Evolutionary conservation across 2,329 filamentous ascomycete genomes (phyloP), one percentile per base, ranked within the genome.

Genomic region (Juglanconis juglandina): DNA sequence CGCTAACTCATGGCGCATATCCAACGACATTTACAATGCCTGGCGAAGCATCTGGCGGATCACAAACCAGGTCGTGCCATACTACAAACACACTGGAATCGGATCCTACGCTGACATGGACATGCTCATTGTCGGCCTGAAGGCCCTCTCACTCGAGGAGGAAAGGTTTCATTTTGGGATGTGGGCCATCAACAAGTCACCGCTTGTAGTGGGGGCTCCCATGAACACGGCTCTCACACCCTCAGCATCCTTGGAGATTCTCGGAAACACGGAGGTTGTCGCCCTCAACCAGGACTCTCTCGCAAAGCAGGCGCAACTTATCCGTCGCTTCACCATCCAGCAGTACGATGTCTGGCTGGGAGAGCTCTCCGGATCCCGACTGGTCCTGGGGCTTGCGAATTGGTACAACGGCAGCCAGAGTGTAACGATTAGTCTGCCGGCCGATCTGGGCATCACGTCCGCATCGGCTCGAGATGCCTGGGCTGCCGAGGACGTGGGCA

Each of bases 231-330:
- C 67, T 0, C 59, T 76, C 3, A 77, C 79, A 0, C 72, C 74
- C 1, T 59, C 68, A 0, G 68, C 70, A 0, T 81, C 80, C 0
- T 66, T 82, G 13, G 69, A 70, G 5, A 71, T 81, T 14, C 67
- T 82, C 51, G 73, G 72, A 1, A 85, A 86, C 68, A 72, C 76
- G 33, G 82, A 84, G 58, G 77, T 84, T 30, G 81, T 87, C 32
- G 78, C 78, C 0, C 81, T 84, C 66, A 86, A 86, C 65, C 83
- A 87, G 64, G 84, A 87, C 65, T 61, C 77, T 0, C 69, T 86
- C 0, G 81, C 76, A 0, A 71, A 78, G 56, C 80, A 82, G 49
- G 81, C 82, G 0, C 73, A 74, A n/a, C 71, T 87, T 1, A 68
- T 78, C 1, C 71, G 79, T 4, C 73, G 80, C 5, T 77, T 78